Evolutionary conservation across 345 rosid species (phyloP).

Genomic region (Salix suchowensis): DNA sequence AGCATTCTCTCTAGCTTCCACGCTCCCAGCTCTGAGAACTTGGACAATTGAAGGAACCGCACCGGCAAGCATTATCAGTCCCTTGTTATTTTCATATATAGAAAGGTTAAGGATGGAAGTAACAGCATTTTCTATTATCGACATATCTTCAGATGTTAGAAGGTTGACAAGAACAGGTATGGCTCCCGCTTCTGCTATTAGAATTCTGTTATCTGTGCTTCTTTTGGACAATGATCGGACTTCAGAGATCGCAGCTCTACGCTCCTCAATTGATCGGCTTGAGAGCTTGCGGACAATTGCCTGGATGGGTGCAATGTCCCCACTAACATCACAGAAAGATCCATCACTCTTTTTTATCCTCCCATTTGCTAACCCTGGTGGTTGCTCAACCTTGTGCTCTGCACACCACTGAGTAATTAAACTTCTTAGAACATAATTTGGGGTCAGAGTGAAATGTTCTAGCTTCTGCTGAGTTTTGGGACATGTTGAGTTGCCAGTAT

Average conservation of each 20-base stretch:
- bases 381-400: slow-evolving; percentile 69
- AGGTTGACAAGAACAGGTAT: slow-evolving; percentile 68
- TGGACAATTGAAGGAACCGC: slow-evolving; percentile 83
- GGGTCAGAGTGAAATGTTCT: slow-evolving; percentile 67
- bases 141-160: slow-evolving; percentile 49
- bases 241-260: slow-evolving; percentile 65
- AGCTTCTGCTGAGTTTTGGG: slow-evolving; percentile 98
- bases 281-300: slow-evolving; percentile 68
- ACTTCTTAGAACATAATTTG: slow-evolving; percentile 82
- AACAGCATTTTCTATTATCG: slow-evolving; percentile 73
- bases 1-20: slow-evolving; percentile 88
- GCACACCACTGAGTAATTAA: slow-evolving; percentile 81
- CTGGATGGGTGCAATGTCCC: slow-evolving; percentile 63
- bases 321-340: slow-evolving; percentile 57
- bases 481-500: slow-evolving; percentile 76
- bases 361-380: slow-evolving; percentile 51
- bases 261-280: slow-evolving; percentile 45
- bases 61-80: slow-evolving; percentile 75
- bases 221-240: slow-evolving; percentile 71
- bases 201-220: slow-evolving; percentile 80
- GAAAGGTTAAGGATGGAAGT: slow-evolving; percentile 91
- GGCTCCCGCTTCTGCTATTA: slow-evolving; percentile 83
- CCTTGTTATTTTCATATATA: slow-evolving; percentile 71
- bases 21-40: slow-evolving; percentile 75
- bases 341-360: slow-evolving; percentile 56